Evolutionary conservation across 352 stramenopile genomes (phyloP).

Genomic region (Phytopythium litorale): DNA sequence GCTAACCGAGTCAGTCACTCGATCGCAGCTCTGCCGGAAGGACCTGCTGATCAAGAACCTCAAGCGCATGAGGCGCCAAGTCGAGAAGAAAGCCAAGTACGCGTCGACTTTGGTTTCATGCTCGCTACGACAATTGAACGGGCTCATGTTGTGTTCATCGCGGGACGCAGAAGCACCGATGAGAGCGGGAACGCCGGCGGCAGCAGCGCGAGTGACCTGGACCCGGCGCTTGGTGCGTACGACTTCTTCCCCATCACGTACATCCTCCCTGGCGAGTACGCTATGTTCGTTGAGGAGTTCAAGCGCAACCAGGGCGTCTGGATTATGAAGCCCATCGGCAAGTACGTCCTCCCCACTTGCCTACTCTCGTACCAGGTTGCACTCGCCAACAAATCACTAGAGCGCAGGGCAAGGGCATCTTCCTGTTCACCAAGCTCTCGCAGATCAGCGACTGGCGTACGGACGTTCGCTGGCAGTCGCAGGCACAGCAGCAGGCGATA

Average conservation of each 20-base stretch:
- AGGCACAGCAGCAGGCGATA: constrained; percentile 46
- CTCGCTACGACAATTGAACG: background rate
- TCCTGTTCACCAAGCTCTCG: constrained; percentile 92
- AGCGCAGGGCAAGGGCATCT: constrained; percentile 91
- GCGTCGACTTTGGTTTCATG: background rate
- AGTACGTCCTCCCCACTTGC: constrained; percentile 29
- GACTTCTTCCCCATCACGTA: constrained; percentile 93
- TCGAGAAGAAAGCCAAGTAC: constrained; percentile 78
- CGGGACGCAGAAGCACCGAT: constrained; percentile 1
- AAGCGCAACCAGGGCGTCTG: constrained; percentile 89
- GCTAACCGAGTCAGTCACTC: background rate
- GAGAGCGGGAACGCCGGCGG: background rate
- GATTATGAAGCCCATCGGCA: constrained; percentile 97
- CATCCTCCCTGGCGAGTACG: constrained; percentile 93
- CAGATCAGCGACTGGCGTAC: constrained; percentile 94
- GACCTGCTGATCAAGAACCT: constrained; percentile 96
- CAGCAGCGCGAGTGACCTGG: constrained; percentile 17
- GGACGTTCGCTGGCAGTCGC: constrained; percentile 76
- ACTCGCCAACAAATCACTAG: constrained; percentile 14
- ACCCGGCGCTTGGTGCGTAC: constrained; percentile 51
- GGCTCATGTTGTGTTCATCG: background rate
- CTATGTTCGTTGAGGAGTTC: constrained; percentile 94
- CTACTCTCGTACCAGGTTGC: background rate
- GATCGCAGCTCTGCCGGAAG: constrained; percentile 83
- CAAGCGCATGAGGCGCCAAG: constrained; percentile 82